A percentile compares a stretch with the other conserved stretches of the same genome.
phyloP scores from a whole-genome alignment of 1,284 basidiomycete species.

The Vanrija pseudolonga region DNA sequence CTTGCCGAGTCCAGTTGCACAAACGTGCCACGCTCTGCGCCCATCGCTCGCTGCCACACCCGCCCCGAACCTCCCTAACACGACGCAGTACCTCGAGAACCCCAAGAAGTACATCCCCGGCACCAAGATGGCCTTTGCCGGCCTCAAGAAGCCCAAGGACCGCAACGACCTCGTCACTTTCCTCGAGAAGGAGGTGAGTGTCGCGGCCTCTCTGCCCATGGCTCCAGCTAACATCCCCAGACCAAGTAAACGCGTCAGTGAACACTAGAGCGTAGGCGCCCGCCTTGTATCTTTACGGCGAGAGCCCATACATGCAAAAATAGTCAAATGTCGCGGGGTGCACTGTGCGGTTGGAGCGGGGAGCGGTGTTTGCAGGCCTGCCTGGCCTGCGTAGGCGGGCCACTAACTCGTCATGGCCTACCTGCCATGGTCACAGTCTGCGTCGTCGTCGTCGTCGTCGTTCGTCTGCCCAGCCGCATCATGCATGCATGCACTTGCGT shows the following conservation, averaged over 20 bases:
- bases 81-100: conserved; percentile 22
- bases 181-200: conserved; percentile 39
- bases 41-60: not conserved
- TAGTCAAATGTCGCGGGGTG: no score
- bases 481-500: no score
- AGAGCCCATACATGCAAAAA: no score
- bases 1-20: no score
- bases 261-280: not conserved
- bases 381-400: no score
- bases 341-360: no score
- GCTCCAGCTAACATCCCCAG: not conserved
- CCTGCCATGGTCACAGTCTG: no score
- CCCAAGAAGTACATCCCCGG: conserved; percentile 73
- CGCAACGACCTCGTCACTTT: conserved; percentile 69
- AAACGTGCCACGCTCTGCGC: not conserved
- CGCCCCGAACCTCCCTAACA: not conserved
- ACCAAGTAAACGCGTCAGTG: conserved; percentile 1
- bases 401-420: no score
- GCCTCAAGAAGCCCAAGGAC: conserved; percentile 95
- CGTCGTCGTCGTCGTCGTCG: no score
- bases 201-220: not conserved
- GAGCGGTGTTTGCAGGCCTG: no score
- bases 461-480: no score
- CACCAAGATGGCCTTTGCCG: conserved; percentile 97
- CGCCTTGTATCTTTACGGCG: no score